Conservation (phyloP, 192 early-diverging fungal genomes). For the Entophlyctis luteolus region DNA sequence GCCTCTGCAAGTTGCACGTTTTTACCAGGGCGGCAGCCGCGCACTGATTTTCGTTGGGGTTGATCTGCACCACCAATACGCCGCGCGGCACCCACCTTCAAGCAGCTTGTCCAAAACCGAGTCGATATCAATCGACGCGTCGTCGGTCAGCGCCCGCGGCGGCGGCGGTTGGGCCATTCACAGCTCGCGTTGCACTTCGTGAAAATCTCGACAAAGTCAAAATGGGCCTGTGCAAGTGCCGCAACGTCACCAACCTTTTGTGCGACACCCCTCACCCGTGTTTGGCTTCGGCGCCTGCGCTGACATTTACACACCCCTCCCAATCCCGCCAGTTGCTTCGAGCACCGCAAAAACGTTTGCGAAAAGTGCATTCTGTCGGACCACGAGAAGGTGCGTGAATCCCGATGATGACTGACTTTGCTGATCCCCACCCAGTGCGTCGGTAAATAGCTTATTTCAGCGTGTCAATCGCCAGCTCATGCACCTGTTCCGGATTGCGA, state of each 20-base stretch:
- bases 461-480: too few species aligned
- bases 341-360: constrained; percentile 57
- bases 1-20: constrained; percentile 84
- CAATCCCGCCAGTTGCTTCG: constrained; percentile 37
- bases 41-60: constrained; percentile 65
- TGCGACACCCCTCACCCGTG: neutral
- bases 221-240: constrained; percentile 59
- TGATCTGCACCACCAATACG: neutral
- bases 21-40: constrained; percentile 86
- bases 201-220: too few species aligned
- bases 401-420: too few species aligned
- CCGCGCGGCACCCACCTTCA: constrained; percentile 61
- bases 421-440: too few species aligned
- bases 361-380: constrained; percentile 50
- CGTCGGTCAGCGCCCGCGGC: too few species aligned
- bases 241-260: constrained; percentile 53
- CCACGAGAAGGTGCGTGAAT: constrained; percentile 35
- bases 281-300: too few species aligned
- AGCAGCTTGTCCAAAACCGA: constrained; percentile 76
- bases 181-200: too few species aligned
- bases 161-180: too few species aligned
- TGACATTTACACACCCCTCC: neutral
- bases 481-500: too few species aligned
- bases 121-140: constrained; percentile 72
- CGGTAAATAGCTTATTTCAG: too few species aligned